A percentile compares a stretch with the other conserved stretches of the same genome.
phyloP scores from a whole-genome alignment of 306 rosid species.

The Pachyrhizus erosus region DNA sequence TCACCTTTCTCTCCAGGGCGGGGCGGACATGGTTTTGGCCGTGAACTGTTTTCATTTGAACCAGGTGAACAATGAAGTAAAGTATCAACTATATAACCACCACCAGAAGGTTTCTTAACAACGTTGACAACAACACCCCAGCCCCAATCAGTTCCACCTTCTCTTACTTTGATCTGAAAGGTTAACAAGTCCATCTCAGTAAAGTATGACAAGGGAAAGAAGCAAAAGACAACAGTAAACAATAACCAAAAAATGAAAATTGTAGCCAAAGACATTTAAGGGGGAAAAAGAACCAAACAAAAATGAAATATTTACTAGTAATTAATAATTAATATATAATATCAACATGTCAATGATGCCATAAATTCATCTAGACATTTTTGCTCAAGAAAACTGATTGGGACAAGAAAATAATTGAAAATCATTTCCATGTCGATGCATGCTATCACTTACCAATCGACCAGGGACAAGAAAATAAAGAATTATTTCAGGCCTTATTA shows the following conservation, averaged over 20 bases:
- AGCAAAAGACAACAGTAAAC: neutral
- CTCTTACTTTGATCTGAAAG: conserved; percentile 84
- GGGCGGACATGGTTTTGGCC: conserved; percentile 96
- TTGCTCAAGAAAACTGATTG: conserved; percentile 14
- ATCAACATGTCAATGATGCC: neutral
- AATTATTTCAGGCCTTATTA: conserved; percentile 92
- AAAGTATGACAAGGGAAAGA: neutral
- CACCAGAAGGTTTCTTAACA: conserved; percentile 83
- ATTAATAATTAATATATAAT: too few relatives aligned
- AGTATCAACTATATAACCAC: conserved; percentile 92
- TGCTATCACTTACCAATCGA: conserved; percentile 76
- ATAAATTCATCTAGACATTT: conserved; percentile 1
- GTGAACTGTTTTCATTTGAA: conserved; percentile 75
- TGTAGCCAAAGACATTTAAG: neutral
- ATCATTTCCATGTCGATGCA: neutral
- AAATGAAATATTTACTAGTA: neutral
- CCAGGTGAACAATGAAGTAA: conserved; percentile 89
- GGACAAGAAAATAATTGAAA: conserved; percentile 6
- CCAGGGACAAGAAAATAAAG: conserved; percentile 92
- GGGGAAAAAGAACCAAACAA: neutral
- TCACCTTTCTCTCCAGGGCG: conserved; percentile 97
- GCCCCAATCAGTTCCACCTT: conserved; percentile 99
- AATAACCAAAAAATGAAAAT: conserved; percentile 2
- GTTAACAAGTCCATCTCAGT: conserved; percentile 35
- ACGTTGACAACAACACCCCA: conserved; percentile 99